These are phyloP conservation scores for Lactifluus echinatus DNA, from an alignment of 768 basidiomycete genomes.

Conservation along the genomic window DNA sequence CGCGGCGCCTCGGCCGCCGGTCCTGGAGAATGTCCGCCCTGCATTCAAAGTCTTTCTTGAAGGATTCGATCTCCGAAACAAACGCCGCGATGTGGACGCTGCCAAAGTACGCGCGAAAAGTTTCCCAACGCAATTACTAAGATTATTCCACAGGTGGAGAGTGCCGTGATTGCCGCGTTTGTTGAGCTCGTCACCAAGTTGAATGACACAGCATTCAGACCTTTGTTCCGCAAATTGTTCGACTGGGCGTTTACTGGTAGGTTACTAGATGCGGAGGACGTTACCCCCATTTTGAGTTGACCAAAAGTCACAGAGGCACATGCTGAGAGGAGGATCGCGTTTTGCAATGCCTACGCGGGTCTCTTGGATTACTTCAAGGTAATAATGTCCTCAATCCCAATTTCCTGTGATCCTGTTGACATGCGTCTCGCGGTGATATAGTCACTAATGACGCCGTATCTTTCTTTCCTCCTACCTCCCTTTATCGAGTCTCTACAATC, in stretches of 20 bases:
- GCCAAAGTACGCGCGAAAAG: slow-evolving; percentile 23
- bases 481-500: slow-evolving; percentile 53
- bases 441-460: slow-evolving; percentile 88
- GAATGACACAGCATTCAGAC: slow-evolving; percentile 85
- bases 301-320: slow-evolving; percentile 23
- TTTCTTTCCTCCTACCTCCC: slow-evolving; percentile 64
- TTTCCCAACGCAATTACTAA: not conserved
- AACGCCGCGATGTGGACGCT: not conserved
- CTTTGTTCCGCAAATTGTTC: slow-evolving; percentile 82
- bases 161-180: slow-evolving; percentile 59
- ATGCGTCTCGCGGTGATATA: slow-evolving; percentile 24
- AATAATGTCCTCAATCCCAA: slow-evolving; percentile 30
- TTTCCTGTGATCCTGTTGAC: not conserved
- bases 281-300: not conserved
- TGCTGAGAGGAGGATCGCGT: slow-evolving; percentile 51
- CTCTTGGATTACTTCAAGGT: slow-evolving; percentile 89
- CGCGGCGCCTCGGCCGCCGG: slow-evolving; percentile 4
- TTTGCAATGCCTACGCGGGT: slow-evolving; percentile 63
- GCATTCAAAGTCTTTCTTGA: slow-evolving; percentile 19
- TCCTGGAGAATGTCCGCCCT: slow-evolving; percentile 16
- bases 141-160: slow-evolving; percentile 38
- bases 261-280: not conserved
- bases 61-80: slow-evolving; percentile 16
- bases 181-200: slow-evolving; percentile 85
- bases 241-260: slow-evolving; percentile 83